Conservation (phyloP, 1,284 basidiomycete genomes). For the Volvariella surrecta region DNA sequence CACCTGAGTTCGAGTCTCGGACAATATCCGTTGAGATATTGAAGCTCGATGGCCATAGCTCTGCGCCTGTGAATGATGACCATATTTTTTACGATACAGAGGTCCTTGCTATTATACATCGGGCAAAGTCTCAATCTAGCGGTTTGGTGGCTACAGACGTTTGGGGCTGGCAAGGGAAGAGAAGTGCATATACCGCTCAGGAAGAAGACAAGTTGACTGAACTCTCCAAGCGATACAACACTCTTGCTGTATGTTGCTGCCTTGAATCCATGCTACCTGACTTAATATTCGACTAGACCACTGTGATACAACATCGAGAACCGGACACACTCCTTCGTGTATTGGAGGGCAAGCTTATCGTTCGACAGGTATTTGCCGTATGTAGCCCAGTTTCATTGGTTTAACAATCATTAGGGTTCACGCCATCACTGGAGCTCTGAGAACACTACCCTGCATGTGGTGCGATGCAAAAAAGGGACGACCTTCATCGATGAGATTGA, state of each 20-base stretch:
- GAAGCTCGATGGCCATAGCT: slow-evolving; percentile 40
- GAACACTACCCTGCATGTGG: slow-evolving; percentile 72
- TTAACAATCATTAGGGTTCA: slow-evolving; percentile 37
- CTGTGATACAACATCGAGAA: slow-evolving; percentile 52
- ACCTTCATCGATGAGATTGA: slow-evolving; percentile 67
- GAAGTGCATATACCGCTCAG: slow-evolving; percentile 37
- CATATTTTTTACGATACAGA: slow-evolving; percentile 68
- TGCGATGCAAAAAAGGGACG: slow-evolving; percentile 41
- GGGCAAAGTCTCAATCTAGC: slow-evolving; percentile 50
- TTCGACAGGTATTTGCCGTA: slow-evolving; percentile 49
- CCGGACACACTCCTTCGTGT: slow-evolving; percentile 49
- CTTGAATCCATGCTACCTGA: slow-evolving; percentile 1
- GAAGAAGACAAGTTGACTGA: slow-evolving; percentile 62
- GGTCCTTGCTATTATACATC: slow-evolving; percentile 55
- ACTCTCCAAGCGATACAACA: slow-evolving; percentile 62
- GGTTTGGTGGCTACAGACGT: slow-evolving; percentile 62
- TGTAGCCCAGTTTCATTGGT: not conserved
- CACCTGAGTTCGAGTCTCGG: slow-evolving; percentile 29
- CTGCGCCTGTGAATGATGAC: slow-evolving; percentile 32
- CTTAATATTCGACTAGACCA: slow-evolving; percentile 27
- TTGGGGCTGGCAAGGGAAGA: slow-evolving; percentile 67
- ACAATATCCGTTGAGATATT: slow-evolving; percentile 68
- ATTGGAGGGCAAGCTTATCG: slow-evolving; percentile 58
- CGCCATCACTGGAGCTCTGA: slow-evolving; percentile 68
- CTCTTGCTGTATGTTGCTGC: slow-evolving; percentile 37